Conservation (phyloP, 2,329 filamentous ascomycete genomes). For the Endocalyx cinctus region DNA sequence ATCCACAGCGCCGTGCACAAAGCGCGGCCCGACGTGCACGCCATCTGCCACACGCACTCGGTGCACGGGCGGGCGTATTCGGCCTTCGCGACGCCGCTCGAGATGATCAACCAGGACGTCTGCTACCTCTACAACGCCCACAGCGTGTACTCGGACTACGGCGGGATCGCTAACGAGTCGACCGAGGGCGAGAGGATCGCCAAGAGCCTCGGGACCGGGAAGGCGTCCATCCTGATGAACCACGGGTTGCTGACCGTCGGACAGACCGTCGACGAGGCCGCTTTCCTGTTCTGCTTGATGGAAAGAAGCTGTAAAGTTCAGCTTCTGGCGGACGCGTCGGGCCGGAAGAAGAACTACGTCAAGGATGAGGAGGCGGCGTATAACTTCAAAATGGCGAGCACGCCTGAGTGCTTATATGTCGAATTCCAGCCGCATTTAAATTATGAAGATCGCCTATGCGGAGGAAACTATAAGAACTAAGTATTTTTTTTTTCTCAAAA, state of each 20-base stretch:
- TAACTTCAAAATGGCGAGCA: constrained; percentile 30
- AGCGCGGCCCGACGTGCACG: constrained; percentile 49
- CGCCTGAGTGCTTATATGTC: constrained; percentile 27
- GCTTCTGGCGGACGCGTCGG: constrained; percentile 25
- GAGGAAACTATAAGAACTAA: constrained; percentile 11
- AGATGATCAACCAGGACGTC: constrained; percentile 56
- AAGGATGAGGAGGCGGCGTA: constrained; percentile 35
- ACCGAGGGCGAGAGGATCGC: constrained; percentile 53
- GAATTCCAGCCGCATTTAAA: constrained; percentile 32
- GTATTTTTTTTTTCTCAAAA: no score
- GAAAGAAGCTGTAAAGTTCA: constrained; percentile 31
- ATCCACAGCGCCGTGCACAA: constrained; percentile 55
- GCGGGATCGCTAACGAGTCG: constrained; percentile 52
- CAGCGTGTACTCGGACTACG: constrained; percentile 52
- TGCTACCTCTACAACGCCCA: constrained; percentile 52
- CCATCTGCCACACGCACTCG: constrained; percentile 54
- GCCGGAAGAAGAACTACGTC: constrained; percentile 24
- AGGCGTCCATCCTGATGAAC: constrained; percentile 52
- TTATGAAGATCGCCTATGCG: constrained; percentile 28
- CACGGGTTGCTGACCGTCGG: constrained; percentile 60
- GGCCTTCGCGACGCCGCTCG: constrained; percentile 46
- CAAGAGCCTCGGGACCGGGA: constrained; percentile 44
- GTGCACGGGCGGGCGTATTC: constrained; percentile 54
- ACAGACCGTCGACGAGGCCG: constrained; percentile 57
- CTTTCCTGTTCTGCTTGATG: constrained; percentile 49